phyloP scores from a whole-genome alignment of 305 asterid genomes.

The Petunia hybrid region DNA sequence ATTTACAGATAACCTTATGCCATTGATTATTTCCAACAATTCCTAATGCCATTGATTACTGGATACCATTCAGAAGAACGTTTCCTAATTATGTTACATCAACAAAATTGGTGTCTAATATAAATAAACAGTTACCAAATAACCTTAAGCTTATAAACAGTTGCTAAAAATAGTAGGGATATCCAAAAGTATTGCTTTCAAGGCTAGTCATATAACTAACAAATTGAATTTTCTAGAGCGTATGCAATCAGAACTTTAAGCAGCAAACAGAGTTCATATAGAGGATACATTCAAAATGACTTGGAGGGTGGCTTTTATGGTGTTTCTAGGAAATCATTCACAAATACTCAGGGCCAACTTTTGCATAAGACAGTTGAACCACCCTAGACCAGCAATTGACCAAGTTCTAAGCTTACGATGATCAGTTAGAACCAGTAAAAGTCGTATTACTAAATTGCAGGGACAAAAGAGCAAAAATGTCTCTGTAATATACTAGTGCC shows the following conservation, averaged over 20 bases:
- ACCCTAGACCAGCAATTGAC: constrained; percentile 16
- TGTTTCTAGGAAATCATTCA: not conserved
- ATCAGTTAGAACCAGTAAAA: constrained; percentile 23
- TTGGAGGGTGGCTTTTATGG: constrained; percentile 18
- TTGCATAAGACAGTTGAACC: constrained; percentile 28
- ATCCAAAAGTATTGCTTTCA: constrained; percentile 14
- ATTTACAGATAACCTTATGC: not conserved
- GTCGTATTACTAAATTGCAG: constrained; percentile 14
- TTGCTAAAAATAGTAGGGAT: constrained; percentile 13
- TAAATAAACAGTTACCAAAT: not conserved
- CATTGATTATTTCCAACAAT: not conserved
- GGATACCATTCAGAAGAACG: not conserved
- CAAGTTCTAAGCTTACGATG: constrained; percentile 17
- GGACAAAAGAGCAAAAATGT: not conserved
- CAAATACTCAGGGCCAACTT: not conserved
- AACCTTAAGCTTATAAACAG: not conserved
- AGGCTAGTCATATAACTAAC: not conserved
- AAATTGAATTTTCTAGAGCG: not conserved
- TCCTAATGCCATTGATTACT: not conserved
- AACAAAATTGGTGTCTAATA: constrained; percentile 22
- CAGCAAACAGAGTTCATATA: constrained; percentile 21
- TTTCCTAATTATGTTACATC: constrained; percentile 23
- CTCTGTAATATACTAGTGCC: not conserved
- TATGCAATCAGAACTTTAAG: not conserved
- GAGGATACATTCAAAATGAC: constrained; percentile 17